Evolutionary conservation across 108 stramenopile genomes (phyloP).

Genomic region (Nannochloropsis gaditana): DNA sequence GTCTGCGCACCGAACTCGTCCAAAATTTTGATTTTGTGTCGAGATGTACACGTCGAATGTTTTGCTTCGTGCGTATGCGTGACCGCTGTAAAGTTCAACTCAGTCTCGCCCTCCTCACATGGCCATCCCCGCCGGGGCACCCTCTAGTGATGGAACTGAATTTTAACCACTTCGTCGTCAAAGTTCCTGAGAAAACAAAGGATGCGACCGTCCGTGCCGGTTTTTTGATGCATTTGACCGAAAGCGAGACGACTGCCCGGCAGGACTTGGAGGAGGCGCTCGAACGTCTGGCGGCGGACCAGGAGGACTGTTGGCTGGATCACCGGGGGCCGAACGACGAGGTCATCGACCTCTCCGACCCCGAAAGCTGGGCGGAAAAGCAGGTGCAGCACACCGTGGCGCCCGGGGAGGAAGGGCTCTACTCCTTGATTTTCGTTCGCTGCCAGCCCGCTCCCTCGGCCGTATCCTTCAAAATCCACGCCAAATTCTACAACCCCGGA

Average conservation of each 20-base stretch:
- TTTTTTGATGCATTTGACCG: conserved; percentile 41
- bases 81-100: too few species aligned
- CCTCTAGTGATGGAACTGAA: conserved; percentile 1
- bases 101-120: background rate
- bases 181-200: conserved; percentile 38
- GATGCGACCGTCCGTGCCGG: conserved; percentile 20
- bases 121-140: background rate
- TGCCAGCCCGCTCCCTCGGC: conserved; percentile 49
- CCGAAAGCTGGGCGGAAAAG: conserved; percentile 30
- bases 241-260: conserved; percentile 55
- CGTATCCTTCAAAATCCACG: conserved; percentile 73
- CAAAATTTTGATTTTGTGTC: too few species aligned
- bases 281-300: conserved; percentile 39
- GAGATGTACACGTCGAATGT: too few species aligned
- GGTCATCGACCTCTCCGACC: conserved; percentile 42
- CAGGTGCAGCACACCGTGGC: conserved; percentile 31
- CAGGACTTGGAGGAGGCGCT: conserved; percentile 54
- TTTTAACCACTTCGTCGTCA: conserved; percentile 31
- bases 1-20: too few species aligned
- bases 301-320: conserved; percentile 57
- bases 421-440: conserved; percentile 81
- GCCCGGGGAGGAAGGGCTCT: conserved; percentile 66
- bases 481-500: conserved; percentile 75
- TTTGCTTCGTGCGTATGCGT: too few species aligned
- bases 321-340: conserved; percentile 55